These are phyloP conservation scores for Aspergillus olivimuriae DNA, from an alignment of 495 filamentous ascomycete species.

Conservation along the genomic window DNA sequence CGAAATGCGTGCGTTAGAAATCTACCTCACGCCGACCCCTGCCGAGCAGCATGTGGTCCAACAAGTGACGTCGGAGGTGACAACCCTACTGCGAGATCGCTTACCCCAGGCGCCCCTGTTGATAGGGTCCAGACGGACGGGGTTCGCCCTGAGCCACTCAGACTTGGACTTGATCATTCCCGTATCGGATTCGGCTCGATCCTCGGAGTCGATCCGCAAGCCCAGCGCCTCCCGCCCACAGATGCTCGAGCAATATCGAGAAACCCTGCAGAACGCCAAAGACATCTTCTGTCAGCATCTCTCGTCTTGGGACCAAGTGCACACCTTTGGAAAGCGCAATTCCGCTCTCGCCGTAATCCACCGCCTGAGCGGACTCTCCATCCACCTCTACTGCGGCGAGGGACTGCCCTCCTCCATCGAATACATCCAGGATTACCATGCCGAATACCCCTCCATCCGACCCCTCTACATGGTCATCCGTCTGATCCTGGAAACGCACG, in stretches of 20 bases:
- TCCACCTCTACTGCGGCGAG: conserved; percentile 42
- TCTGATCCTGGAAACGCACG: conserved; percentile 40
- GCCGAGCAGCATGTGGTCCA: conserved; percentile 25
- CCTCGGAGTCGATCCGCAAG: conserved; percentile 15
- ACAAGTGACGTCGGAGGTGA: conserved; percentile 23
- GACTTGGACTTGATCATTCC: conserved; percentile 42
- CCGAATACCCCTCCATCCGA: conserved; percentile 42
- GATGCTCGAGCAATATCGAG: conserved; percentile 16
- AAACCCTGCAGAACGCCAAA: conserved; percentile 19
- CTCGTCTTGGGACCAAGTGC: conserved; percentile 9
- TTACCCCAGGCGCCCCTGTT: conserved; percentile 28
- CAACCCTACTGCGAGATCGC: conserved; percentile 10
- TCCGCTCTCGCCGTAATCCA: conserved; percentile 30
- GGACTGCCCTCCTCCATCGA: conserved; percentile 25
- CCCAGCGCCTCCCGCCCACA: conserved; percentile 28
- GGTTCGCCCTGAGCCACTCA: conserved; percentile 45
- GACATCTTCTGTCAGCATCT: conserved; percentile 11
- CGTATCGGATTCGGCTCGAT: conserved; percentile 18
- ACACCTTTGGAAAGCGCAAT: conserved; percentile 12
- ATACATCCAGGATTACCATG: conserved; percentile 38
- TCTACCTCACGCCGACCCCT: conserved; percentile 32
- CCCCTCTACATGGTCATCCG: conserved; percentile 44
- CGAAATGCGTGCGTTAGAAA: conserved; percentile 43
- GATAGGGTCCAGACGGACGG: conserved; percentile 49
- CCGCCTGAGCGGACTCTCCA: conserved; percentile 35